Evolutionary conservation across 2,329 filamentous ascomycete species (phyloP).

Genomic region (Mycosphaerella sp.): DNA sequence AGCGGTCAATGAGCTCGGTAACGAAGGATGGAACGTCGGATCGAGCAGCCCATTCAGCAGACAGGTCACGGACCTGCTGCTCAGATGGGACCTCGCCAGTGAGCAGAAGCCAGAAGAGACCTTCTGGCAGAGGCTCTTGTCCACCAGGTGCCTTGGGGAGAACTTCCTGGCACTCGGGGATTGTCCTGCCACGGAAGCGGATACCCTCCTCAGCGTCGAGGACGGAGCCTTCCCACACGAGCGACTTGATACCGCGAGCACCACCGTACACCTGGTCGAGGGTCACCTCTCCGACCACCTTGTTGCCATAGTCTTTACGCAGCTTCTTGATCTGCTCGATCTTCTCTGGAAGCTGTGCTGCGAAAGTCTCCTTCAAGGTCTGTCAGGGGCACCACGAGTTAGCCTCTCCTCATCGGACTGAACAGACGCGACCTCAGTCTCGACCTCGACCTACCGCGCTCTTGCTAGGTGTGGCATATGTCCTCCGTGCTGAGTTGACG

Average conservation of each 20-base stretch:
- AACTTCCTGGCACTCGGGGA: slow-evolving; percentile 95
- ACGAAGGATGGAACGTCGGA: slow-evolving; percentile 96
- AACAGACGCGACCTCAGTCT: neutral
- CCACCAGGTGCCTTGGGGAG: slow-evolving; percentile 96
- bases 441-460: slow-evolving; percentile 60
- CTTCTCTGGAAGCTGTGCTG: slow-evolving; percentile 90
- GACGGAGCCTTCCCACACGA: slow-evolving; percentile 98
- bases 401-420: neutral
- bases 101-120: slow-evolving; percentile 99
- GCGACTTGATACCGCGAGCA: slow-evolving; percentile 96
- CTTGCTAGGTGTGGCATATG: slow-evolving; percentile 92
- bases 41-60: slow-evolving; percentile 97
- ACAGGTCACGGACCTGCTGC: slow-evolving; percentile 97
- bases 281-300: slow-evolving; percentile 94
- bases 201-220: slow-evolving; percentile 99
- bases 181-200: slow-evolving; percentile 98
- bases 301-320: slow-evolving; percentile 93
- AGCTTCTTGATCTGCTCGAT: slow-evolving; percentile 99
- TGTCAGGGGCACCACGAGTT: slow-evolving; percentile 38
- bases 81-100: slow-evolving; percentile 96
- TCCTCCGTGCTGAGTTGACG: slow-evolving; percentile 69
- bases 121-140: slow-evolving; percentile 93
- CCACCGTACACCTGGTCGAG: slow-evolving; percentile 99
- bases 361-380: slow-evolving; percentile 98
- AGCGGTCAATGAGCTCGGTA: slow-evolving; percentile 99